Percentiles rank a stretch among this genome's conserved stretches.
phyloP scores from a whole-genome alignment of 2,329 filamentous ascomycete species.

The Endothia cerciana region DNA sequence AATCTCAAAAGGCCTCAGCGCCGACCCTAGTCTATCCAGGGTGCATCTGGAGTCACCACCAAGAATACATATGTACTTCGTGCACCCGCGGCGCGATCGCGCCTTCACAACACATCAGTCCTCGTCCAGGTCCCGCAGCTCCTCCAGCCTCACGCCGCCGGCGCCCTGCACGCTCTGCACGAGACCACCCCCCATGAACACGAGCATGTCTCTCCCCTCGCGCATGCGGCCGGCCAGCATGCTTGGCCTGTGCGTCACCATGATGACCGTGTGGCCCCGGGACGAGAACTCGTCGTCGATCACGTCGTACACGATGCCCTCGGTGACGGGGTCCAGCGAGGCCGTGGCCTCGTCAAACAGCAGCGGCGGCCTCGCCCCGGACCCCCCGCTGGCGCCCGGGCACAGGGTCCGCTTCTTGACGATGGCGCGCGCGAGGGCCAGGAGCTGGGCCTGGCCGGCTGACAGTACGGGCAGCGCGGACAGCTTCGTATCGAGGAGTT shows the following conservation, averaged over 20 bases:
- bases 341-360: constrained; percentile 44
- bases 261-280: constrained; percentile 31
- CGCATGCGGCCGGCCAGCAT: constrained; percentile 17
- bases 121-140: constrained; percentile 5
- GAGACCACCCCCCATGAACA: constrained; percentile 31
- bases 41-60: not conserved
- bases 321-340: constrained; percentile 31
- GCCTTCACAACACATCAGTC: not conserved
- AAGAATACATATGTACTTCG: not conserved
- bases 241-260: constrained; percentile 34
- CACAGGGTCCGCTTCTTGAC: constrained; percentile 36
- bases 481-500: constrained; percentile 37
- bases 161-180: constrained; percentile 15
- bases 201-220: constrained; percentile 27
- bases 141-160: not conserved
- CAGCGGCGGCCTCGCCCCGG: constrained; percentile 35
- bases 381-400: not conserved
- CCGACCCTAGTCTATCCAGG: not conserved
- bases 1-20: not conserved
- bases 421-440: constrained; percentile 47
- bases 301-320: constrained; percentile 28
- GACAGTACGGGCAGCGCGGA: constrained; percentile 31
- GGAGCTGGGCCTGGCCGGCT: constrained; percentile 49
- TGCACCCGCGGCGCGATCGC: not conserved
- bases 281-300: constrained; percentile 30